Conservation (phyloP, 2,329 filamentous ascomycete species). For the Pseudogymnoascus sp. region DNA sequence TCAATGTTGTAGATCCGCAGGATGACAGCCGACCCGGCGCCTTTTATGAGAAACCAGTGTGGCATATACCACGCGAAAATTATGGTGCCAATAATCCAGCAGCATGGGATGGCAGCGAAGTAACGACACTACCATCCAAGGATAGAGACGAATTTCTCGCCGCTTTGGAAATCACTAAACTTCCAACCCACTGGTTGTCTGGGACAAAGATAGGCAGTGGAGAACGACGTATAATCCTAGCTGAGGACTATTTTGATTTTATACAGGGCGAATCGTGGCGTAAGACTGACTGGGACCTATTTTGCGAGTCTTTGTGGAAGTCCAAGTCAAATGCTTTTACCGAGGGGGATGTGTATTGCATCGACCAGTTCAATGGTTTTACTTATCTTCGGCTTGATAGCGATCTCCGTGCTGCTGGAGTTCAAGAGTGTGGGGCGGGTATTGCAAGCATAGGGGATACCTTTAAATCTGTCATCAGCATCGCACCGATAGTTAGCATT, state of each 20-base stretch:
- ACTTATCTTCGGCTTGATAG: slow-evolving; percentile 1
- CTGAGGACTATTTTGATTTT: not conserved
- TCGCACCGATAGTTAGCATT: not conserved
- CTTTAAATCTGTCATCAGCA: not conserved
- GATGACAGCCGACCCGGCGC: not conserved
- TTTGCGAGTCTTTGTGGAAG: not conserved
- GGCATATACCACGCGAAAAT: not conserved
- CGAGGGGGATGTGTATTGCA: not conserved
- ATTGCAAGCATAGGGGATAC: not conserved
- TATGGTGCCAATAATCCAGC: not conserved
- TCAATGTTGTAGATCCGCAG: not conserved
- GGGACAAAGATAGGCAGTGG: not conserved
- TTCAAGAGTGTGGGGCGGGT: not conserved
- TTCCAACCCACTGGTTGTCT: not conserved
- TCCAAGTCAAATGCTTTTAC: not conserved
- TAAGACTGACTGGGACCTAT: not conserved
- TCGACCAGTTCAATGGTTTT: not conserved
- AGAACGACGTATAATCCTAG: not conserved
- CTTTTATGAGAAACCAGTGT: not conserved
- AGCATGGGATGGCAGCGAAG: not conserved
- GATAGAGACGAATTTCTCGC: not conserved
- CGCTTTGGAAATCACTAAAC: not conserved
- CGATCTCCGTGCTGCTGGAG: not conserved
- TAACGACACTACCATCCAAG: not conserved
- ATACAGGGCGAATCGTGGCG: not conserved